Evolutionary conservation across 2,329 filamentous ascomycete genomes (phyloP).

Genomic region (Fusarium sp.): DNA sequence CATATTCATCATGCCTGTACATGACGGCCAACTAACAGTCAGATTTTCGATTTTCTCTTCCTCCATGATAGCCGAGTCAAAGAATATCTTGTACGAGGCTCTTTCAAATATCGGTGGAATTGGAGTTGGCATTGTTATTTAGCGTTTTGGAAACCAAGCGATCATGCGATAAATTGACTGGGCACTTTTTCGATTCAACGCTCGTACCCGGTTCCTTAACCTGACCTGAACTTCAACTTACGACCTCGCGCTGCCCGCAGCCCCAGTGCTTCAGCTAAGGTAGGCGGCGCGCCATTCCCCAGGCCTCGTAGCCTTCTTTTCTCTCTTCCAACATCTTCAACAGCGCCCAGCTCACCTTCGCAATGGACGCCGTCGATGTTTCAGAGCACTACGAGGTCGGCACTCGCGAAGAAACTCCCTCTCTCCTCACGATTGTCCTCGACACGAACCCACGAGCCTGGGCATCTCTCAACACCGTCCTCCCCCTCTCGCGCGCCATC

Average conservation of each 20-base stretch:
- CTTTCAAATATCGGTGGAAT: background rate
- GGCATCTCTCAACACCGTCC: slow-evolving; percentile 78
- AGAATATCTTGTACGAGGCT: background rate
- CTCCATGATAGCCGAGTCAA: slow-evolving; percentile 12
- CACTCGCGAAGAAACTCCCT: slow-evolving; percentile 72
- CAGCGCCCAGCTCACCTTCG: slow-evolving; percentile 43
- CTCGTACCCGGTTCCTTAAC: slow-evolving; percentile 12
- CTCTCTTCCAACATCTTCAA: slow-evolving; percentile 27
- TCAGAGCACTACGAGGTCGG: slow-evolving; percentile 71
- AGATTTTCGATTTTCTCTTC: slow-evolving; percentile 14
- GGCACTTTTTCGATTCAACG: slow-evolving; percentile 8
- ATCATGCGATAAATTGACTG: slow-evolving; percentile 3
- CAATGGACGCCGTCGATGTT: slow-evolving; percentile 67
- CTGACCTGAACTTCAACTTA: slow-evolving; percentile 22
- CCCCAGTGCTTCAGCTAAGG: background rate
- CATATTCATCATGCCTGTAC: slow-evolving; percentile 19
- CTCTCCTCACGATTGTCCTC: slow-evolving; percentile 89
- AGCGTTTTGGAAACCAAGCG: background rate
- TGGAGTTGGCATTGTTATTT: slow-evolving; percentile 6
- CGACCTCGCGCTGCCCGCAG: background rate
- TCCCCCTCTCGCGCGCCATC: slow-evolving; percentile 86
- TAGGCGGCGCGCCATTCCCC: background rate
- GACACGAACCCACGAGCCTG: slow-evolving; percentile 98
- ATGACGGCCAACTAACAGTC: slow-evolving; percentile 31
- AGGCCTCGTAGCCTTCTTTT: slow-evolving; percentile 52